These are phyloP conservation scores for Clonostachys rosea DNA, from an alignment of 2,329 filamentous ascomycete species.

Conservation along the genomic window DNA sequence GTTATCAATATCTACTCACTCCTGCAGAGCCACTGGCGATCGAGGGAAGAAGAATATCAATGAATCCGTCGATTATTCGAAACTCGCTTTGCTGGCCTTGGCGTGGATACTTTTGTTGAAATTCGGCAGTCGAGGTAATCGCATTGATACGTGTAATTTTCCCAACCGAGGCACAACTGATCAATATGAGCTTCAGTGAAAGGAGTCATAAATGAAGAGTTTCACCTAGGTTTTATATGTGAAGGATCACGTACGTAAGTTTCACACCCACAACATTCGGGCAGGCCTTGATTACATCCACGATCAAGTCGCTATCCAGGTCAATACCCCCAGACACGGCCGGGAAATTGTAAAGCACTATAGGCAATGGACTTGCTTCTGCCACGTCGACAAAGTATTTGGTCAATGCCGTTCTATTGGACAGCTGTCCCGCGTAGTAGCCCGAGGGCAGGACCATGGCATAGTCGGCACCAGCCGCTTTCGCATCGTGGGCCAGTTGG, in stretches of 20 bases:
- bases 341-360: conserved; percentile 65
- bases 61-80: conserved; percentile 15
- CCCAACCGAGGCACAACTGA: conserved; percentile 59
- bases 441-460: background rate
- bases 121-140: conserved; percentile 3
- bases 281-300: conserved; percentile 53
- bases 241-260: conserved; percentile 35
- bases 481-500: background rate
- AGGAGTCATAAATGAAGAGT: too few relatives aligned
- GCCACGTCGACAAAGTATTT: background rate
- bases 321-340: conserved; percentile 62
- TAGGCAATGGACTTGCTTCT: background rate
- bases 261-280: conserved; percentile 64
- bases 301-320: conserved; percentile 57
- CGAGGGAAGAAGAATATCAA: conserved; percentile 17
- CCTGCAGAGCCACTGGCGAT: conserved; percentile 8
- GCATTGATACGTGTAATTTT: conserved; percentile 37
- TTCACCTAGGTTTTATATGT: too few relatives aligned
- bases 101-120: background rate
- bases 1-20: background rate
- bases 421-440: background rate
- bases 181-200: too few relatives aligned
- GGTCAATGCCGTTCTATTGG: conserved; percentile 12
- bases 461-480: background rate
- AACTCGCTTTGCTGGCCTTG: conserved; percentile 2